Evolutionary conservation across 2,329 filamentous ascomycete genomes (phyloP).

Genomic region (Pestalotiopsis sp.): DNA sequence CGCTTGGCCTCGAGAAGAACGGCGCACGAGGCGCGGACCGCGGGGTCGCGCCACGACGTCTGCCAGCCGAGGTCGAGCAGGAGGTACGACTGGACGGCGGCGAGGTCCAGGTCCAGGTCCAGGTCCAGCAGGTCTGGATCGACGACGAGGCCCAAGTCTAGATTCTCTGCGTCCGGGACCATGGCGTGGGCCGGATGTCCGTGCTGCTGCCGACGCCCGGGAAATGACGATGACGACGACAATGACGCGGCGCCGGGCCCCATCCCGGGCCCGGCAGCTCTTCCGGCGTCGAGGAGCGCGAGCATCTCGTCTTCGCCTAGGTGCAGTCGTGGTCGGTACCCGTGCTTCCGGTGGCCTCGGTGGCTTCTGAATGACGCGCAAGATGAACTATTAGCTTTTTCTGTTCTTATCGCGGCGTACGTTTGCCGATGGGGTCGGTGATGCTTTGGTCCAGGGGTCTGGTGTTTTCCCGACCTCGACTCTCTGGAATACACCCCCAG

Average conservation of each 20-base stretch:
- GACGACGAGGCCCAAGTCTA: not conserved
- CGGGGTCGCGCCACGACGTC: slow-evolving; percentile 2
- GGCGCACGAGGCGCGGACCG: not conserved
- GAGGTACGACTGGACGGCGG: slow-evolving; percentile 1
- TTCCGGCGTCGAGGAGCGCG: not conserved
- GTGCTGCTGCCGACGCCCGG: too few relatives aligned
- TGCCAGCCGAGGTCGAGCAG: slow-evolving; percentile 10
- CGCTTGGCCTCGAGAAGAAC: not conserved
- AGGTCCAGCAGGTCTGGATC: not conserved
- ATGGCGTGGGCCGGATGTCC: too few relatives aligned
- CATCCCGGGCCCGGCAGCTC: not conserved
- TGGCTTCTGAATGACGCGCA: not conserved
- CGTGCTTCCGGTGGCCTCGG: not conserved
- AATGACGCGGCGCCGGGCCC: not conserved
- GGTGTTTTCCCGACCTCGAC: too few relatives aligned
- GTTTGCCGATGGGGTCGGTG: too few relatives aligned
- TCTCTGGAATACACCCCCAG: too few relatives aligned
- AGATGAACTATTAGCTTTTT: not conserved
- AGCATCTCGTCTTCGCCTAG: not conserved
- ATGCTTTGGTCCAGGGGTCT: too few relatives aligned
- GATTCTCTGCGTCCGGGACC: too few relatives aligned
- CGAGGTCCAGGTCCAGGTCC: not conserved
- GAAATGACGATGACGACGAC: not conserved
- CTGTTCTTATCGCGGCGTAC: not conserved
- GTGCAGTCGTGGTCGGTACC: not conserved